Evolutionary conservation across 2,329 filamentous ascomycete genomes (phyloP).

Genomic region (Trichoderma pleuroti): DNA sequence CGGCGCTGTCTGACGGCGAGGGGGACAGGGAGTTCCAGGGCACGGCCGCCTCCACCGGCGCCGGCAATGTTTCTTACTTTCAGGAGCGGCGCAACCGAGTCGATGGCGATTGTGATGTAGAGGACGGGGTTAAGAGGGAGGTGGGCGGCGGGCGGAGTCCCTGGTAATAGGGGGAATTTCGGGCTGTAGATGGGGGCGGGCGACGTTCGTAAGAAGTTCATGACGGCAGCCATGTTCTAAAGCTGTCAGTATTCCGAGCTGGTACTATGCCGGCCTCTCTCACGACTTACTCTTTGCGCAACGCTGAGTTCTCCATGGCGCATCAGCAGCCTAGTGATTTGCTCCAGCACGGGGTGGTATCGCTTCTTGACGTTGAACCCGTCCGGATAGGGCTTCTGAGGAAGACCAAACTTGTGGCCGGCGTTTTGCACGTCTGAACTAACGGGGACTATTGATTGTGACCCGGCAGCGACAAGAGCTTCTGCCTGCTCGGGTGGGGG

Average conservation of each 20-base stretch:
- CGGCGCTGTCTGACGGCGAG: constrained; percentile 71
- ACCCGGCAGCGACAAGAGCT: constrained; percentile 26
- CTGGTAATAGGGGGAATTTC: constrained; percentile 67
- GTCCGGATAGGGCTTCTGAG: constrained; percentile 61
- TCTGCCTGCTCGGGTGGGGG: constrained; percentile 35
- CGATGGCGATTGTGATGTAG: constrained; percentile 86
- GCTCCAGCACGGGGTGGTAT: constrained; percentile 80
- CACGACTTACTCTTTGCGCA: constrained; percentile 72
- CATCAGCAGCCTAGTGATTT: constrained; percentile 91
- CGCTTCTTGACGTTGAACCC: constrained; percentile 67
- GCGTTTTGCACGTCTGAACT: constrained; percentile 32
- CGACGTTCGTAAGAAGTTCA: constrained; percentile 80
- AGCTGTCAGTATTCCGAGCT: constrained; percentile 18
- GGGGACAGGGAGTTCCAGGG: constrained; percentile 79
- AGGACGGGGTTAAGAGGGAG: constrained; percentile 85
- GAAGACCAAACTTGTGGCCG: constrained; percentile 77
- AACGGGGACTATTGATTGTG: constrained; percentile 20
- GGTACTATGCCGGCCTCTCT: not conserved
- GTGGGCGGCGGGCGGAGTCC: constrained; percentile 69
- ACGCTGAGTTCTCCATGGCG: constrained; percentile 81
- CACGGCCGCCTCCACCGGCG: constrained; percentile 78
- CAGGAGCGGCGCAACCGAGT: constrained; percentile 87
- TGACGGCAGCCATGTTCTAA: constrained; percentile 79
- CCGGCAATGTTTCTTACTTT: constrained; percentile 73
- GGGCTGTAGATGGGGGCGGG: constrained; percentile 74